Evolutionary conservation across 306 rosid genomes (phyloP).

Genomic region (Vigna trinervia): DNA sequence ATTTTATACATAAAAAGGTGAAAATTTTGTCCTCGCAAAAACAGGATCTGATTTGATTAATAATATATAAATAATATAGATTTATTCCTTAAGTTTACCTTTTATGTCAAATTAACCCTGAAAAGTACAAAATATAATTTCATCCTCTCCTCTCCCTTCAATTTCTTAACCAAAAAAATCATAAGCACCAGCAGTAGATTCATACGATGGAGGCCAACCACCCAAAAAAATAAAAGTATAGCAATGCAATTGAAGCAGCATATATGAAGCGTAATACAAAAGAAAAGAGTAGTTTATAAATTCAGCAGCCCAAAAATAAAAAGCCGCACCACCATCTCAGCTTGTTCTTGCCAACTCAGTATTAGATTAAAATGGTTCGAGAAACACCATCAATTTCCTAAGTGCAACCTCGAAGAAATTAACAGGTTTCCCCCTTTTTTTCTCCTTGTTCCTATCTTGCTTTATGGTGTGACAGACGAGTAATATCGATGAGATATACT

Average conservation of each 20-base stretch:
- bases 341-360: slow-evolving; percentile 52
- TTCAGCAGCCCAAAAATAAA: slow-evolving; percentile 36
- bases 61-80: no score
- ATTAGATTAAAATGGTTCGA: slow-evolving; percentile 43
- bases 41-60: no score
- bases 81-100: no score
- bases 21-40: no score
- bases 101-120: no score
- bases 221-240: not conserved
- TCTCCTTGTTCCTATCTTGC: slow-evolving; percentile 32
- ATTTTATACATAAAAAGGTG: no score
- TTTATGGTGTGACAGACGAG: slow-evolving; percentile 45
- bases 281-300: not conserved
- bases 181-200: no score
- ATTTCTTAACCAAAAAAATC: no score
- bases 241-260: slow-evolving; percentile 36
- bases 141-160: no score
- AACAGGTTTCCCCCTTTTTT: slow-evolving; percentile 21
- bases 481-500: slow-evolving; percentile 38
- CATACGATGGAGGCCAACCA: not conserved
- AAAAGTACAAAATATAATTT: no score
- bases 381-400: slow-evolving; percentile 31
- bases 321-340: slow-evolving; percentile 55
- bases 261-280: slow-evolving; percentile 21
- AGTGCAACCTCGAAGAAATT: slow-evolving; percentile 41